Evolutionary conservation across 768 basidiomycete species (phyloP).

Genomic region (Dacryopinax primogenitus): DNA sequence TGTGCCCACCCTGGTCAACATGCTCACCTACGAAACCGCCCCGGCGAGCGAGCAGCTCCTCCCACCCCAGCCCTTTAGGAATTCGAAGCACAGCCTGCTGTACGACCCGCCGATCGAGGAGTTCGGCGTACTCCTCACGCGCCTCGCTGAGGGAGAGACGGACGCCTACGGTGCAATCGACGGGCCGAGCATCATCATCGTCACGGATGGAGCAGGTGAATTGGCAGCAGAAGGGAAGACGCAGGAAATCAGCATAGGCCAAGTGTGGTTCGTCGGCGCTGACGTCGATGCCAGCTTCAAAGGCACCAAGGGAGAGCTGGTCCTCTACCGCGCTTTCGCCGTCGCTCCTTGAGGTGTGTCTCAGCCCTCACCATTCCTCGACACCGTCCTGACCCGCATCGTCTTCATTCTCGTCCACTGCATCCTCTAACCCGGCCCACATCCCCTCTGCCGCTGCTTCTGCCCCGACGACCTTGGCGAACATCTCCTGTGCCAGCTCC

Average conservation of each 20-base stretch:
- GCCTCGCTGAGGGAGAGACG: constrained; percentile 33
- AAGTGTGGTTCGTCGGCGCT: constrained; percentile 5
- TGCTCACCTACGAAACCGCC: constrained; percentile 72
- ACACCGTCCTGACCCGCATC: background rate
- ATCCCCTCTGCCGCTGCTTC: background rate
- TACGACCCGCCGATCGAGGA: constrained; percentile 92
- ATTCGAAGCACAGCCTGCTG: constrained; percentile 34
- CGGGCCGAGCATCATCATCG: constrained; percentile 77
- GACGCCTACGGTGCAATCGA: constrained; percentile 51
- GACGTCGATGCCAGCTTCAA: constrained; percentile 7
- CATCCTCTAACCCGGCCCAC: background rate
- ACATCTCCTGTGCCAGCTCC: constrained; percentile 3
- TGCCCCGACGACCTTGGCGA: background rate
- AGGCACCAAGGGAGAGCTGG: background rate
- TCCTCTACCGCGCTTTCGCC: constrained; percentile 4
- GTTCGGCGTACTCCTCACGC: constrained; percentile 69
- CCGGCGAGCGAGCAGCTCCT: constrained; percentile 59
- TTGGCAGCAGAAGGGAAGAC: constrained; percentile 24
- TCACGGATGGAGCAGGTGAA: constrained; percentile 52
- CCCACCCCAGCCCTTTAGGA: constrained; percentile 39
- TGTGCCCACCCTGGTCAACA: constrained; percentile 73
- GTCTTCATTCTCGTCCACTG: background rate
- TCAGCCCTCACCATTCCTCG: background rate
- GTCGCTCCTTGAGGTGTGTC: background rate
- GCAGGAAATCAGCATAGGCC: constrained; percentile 15